These are phyloP conservation scores for Tulasnella sp. DNA, from an alignment of 768 basidiomycete genomes.

Conservation along the genomic window DNA sequence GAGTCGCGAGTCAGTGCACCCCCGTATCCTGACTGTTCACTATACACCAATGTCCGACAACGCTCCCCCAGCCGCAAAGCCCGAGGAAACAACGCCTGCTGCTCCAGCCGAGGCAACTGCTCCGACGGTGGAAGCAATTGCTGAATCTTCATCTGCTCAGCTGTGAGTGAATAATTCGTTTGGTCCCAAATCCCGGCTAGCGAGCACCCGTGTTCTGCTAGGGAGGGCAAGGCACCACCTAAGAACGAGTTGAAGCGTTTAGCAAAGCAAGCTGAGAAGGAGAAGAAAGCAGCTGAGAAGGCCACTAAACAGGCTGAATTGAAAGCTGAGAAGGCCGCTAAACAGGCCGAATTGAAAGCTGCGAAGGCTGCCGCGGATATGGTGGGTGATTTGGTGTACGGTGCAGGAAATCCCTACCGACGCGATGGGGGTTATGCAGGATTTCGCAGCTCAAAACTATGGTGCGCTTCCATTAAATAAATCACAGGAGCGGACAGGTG, in stretches of 20 bases:
- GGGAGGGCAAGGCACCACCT: conserved; percentile 37
- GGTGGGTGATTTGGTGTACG: conserved; percentile 35
- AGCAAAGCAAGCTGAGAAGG: conserved; percentile 85
- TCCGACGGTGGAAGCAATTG: neutral
- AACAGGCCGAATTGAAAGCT: conserved; percentile 63
- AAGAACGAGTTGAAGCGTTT: conserved; percentile 90
- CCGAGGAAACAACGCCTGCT: neutral
- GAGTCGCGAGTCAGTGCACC: neutral
- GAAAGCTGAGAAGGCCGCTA: conserved; percentile 72
- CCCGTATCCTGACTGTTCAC: neutral
- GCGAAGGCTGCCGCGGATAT: conserved; percentile 59
- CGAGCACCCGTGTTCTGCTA: neutral
- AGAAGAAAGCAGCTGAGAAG: conserved; percentile 78
- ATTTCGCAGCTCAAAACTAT: conserved; percentile 71
- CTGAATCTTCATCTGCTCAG: neutral
- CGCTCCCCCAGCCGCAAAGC: neutral
- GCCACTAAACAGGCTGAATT: conserved; percentile 70
- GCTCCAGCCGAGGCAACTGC: neutral
- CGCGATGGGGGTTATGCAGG: conserved; percentile 39
- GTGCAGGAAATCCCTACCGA: conserved; percentile 7
- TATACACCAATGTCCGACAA: neutral
- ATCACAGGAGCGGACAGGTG: conserved; percentile 62
- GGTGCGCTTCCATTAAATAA: conserved; percentile 85
- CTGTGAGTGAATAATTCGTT: neutral
- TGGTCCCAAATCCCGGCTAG: neutral